Base-by-base conservation (phyloP, 352 stramenopile genomes). In the Phytophthora palmivora region DNA sequence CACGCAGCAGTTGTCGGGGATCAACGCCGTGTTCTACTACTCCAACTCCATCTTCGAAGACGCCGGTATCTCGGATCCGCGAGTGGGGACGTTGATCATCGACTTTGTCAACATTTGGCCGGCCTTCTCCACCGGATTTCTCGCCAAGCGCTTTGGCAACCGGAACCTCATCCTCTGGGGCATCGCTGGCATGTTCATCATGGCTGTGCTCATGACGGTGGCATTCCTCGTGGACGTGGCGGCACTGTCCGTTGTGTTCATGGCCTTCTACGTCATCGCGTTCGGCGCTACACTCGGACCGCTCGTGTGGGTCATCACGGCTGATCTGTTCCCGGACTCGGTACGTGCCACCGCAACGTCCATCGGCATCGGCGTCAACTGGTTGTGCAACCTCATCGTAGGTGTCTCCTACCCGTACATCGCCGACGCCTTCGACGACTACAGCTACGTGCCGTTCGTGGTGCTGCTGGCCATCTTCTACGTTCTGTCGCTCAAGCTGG, bases 361-460 rank as follows among this genome's bases (percentile, higher is more conserved):
- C 38, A 49, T 58, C 26, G 38, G 50, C 26, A 58, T 58, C 19
- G 50, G 50, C 10, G 38, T 58, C 26, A 58, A 49, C 12, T 55
- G 34, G 47, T 34, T 55, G 18, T 55, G 47, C 47, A 55, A 55
- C 47, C 33, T 55, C 39, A 60, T 60, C 30, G 52, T 52, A 28
- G 52, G 52, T 14, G 52, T 60, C 26, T 19, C 52, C 39, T 60
- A 60, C 52, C 52, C 52, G 52, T 60, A 60, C 41, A 60, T 60
- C 52, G 52, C 52, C 41, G 52, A 60, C 30, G 52, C 52, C 30
- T 60, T 60, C 39, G 52, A 60, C 39, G 52, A 60, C 52, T 60
- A 60, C 52, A 60, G 52, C 18, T 60, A 60, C 30, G 52, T 60
- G 18, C 52, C 52, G 30, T 60, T 60, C 52, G 52, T 60, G 38